phyloP scores from a whole-genome alignment of 2,329 filamentous ascomycete genomes.

The Calcarisporium arbuscula region DNA sequence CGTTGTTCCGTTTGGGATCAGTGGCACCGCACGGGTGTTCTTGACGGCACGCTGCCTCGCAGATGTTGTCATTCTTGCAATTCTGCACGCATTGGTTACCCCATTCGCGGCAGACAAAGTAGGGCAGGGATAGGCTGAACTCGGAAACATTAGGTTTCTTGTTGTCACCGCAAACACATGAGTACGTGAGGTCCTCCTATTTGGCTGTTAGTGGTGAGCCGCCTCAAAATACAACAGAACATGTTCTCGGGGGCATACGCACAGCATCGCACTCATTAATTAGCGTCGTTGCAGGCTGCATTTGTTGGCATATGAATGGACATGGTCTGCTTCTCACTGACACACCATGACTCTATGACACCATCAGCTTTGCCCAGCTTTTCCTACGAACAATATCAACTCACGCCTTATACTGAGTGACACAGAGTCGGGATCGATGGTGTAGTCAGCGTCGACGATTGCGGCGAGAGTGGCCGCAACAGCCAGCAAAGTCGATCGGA shows the following conservation, averaged over 20 bases:
- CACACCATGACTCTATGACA: conserved; percentile 56
- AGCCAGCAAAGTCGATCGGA: conserved; percentile 45
- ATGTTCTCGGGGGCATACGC: conserved; percentile 19
- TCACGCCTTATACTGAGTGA: conserved; percentile 43
- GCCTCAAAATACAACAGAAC: too few species aligned
- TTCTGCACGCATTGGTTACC: conserved; percentile 58
- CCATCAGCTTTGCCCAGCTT: conserved; percentile 13
- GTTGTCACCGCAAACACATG: conserved; percentile 65
- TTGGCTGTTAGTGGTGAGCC: not conserved
- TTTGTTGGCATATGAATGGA: conserved; percentile 66
- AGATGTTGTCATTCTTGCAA: conserved; percentile 52
- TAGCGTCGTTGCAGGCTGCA: conserved; percentile 41
- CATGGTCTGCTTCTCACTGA: conserved; percentile 56
- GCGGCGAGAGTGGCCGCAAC: conserved; percentile 46
- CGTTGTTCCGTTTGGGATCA: conserved; percentile 55
- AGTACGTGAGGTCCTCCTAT: conserved; percentile 56
- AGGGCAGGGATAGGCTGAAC: conserved; percentile 73
- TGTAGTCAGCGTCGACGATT: conserved; percentile 49
- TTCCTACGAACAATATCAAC: conserved; percentile 14
- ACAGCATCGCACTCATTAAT: conserved; percentile 64
- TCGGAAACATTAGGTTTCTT: conserved; percentile 65
- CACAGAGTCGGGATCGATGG: conserved; percentile 58
- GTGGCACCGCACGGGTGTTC: conserved; percentile 69
- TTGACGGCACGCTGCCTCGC: conserved; percentile 53
- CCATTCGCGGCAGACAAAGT: conserved; percentile 68